Evolutionary conservation across 306 rosid genomes (phyloP), one percentile per base, ranked within the genome.

Genomic region (Senna tora): DNA sequence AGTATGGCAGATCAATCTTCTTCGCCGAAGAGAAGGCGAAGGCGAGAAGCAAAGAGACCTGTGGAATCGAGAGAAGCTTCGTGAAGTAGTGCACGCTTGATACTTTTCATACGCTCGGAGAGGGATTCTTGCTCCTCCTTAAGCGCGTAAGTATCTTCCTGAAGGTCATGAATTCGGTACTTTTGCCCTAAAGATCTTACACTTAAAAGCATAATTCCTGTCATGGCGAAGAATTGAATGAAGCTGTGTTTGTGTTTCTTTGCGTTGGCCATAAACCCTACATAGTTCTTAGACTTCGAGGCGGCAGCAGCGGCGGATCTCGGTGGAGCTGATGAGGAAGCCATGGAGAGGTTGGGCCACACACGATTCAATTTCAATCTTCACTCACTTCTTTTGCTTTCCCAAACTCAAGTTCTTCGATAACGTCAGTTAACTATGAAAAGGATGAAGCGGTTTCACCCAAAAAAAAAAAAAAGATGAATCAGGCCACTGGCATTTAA

Each of bases 21-120:
- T 7, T 84, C 79, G 51, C 76, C 76, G 57, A 91, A 91, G 81
- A 91, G 91, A 82, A 50, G 74, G 55, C 88, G 81, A 41, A 91
- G 91, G 74, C 91, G 87, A 79, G 95, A 77, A 56, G 96, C 87
- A 68, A 94, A 88, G 68, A 52, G 42, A 39, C 90, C 97, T 4
- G 91, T 75, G 78, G 93, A 70, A 5, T 94, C 99, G 10, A 60
- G 78, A 19, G 96, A 88, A 76, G 97, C 97, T 84, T 94, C 97
- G 9, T 56, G 84, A 33, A 79, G 88, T 39, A 91, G 94, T 11
- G 65, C 69, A 8, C 69, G 69, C 92, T 87, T 89, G 78, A 84
- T 86, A 65, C 55, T 80, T 4, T 70, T 74, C 85, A 85, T 80
- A 77, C 91, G 91, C 20, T 80, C 75, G 21, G 72, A 16, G 65